Evolutionary conservation across 2,329 filamentous ascomycete species (phyloP).

Genomic region (Apiospora sp.): DNA sequence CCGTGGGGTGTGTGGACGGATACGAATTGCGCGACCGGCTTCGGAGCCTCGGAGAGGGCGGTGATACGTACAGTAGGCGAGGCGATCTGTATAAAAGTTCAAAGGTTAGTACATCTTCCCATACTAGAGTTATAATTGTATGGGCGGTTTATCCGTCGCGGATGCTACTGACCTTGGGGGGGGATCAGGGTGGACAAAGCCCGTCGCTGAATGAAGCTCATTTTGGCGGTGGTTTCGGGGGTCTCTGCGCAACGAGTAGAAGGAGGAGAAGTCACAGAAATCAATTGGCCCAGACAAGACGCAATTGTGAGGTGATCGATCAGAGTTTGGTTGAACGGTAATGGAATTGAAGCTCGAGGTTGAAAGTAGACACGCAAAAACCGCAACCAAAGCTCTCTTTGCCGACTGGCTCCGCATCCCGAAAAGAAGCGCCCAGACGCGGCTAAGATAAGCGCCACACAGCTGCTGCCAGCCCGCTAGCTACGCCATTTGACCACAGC

Average conservation of each 20-base stretch:
- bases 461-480: neutral
- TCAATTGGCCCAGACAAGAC: constrained; percentile 46
- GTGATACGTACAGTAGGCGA: constrained; percentile 78
- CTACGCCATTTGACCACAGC: neutral
- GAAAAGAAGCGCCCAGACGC: constrained; percentile 2
- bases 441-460: neutral
- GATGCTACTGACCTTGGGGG: constrained; percentile 77
- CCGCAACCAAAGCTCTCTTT: constrained; percentile 43
- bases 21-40: neutral
- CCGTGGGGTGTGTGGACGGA: constrained; percentile 1
- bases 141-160: neutral
- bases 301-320: constrained; percentile 38
- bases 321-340: constrained; percentile 33
- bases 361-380: constrained; percentile 49
- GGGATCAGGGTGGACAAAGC: constrained; percentile 98
- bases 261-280: constrained; percentile 32
- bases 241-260: neutral
- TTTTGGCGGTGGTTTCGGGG: constrained; percentile 60
- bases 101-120: constrained; percentile 24
- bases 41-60: constrained; percentile 16
- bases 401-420: constrained; percentile 45
- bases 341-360: constrained; percentile 29
- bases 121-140: neutral
- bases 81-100: constrained; percentile 67
- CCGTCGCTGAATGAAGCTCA: constrained; percentile 92